Evolutionary conservation across 768 basidiomycete species (phyloP).

Genomic region (Mycena vulgaris): DNA sequence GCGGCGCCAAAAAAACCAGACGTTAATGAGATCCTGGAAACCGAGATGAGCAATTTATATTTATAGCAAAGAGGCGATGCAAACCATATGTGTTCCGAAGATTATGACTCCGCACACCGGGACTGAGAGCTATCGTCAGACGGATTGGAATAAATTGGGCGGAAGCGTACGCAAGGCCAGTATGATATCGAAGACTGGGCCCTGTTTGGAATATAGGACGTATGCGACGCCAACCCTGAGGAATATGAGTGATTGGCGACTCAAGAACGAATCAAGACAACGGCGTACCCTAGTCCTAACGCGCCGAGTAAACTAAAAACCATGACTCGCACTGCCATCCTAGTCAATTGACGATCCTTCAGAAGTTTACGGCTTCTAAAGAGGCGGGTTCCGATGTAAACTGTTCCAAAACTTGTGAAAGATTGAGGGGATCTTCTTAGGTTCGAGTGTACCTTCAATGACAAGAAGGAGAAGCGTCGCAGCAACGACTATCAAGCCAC

Average conservation of each 20-base stretch:
- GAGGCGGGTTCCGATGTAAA: constrained; percentile 44
- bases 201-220: constrained; percentile 26
- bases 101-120: constrained; percentile 17
- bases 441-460: constrained; percentile 38
- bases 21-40: constrained; percentile 31
- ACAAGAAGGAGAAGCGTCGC: constrained; percentile 40
- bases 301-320: constrained; percentile 48
- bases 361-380: constrained; percentile 42
- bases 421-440: background rate
- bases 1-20: constrained; percentile 24
- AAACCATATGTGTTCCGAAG: constrained; percentile 33
- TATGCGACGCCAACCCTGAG: constrained; percentile 34
- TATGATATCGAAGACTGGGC: constrained; percentile 32
- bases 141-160: background rate
- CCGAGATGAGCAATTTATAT: too few species aligned
- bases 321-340: constrained; percentile 48
- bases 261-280: background rate
- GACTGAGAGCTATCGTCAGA: constrained; percentile 9
- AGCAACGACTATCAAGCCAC: constrained; percentile 43
- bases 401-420: constrained; percentile 22
- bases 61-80: background rate
- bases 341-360: constrained; percentile 5
- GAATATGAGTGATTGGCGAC: background rate
- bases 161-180: constrained; percentile 21
- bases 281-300: constrained; percentile 44